These are phyloP conservation scores for Arthrobotrys sinensis DNA, from an alignment of 2,329 filamentous ascomycete genomes.

Conservation along the genomic window DNA sequence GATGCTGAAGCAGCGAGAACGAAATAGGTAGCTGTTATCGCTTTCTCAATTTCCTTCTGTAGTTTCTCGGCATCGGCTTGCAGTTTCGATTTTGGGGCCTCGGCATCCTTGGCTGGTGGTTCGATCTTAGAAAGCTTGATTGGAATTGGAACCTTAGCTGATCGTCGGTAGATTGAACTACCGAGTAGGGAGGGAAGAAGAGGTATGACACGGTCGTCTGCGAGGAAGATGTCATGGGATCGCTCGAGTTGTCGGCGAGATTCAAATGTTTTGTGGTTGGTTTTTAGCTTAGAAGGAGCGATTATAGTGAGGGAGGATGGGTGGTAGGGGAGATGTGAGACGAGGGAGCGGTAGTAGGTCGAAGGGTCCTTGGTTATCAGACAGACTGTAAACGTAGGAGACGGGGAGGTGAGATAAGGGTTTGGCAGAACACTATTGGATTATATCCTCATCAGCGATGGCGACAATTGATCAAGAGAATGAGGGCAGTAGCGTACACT, in stretches of 20 bases:
- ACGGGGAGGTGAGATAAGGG: conserved; percentile 48
- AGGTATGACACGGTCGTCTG: conserved; percentile 85
- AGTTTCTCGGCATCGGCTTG: conserved; percentile 67
- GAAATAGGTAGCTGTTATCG: conserved; percentile 83
- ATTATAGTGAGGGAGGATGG: conserved; percentile 82
- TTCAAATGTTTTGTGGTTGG: conserved; percentile 92
- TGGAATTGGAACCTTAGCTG: conserved; percentile 87
- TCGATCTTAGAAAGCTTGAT: conserved; percentile 76
- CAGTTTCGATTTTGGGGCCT: conserved; percentile 68
- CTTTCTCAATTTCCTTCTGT: conserved; percentile 87
- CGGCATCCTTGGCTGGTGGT: conserved; percentile 69
- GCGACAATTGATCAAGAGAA: not conserved
- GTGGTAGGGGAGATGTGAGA: conserved; percentile 80
- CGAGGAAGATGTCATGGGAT: conserved; percentile 94
- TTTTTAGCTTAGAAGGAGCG: conserved; percentile 86
- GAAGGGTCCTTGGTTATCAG: conserved; percentile 74
- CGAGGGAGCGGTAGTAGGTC: conserved; percentile 89
- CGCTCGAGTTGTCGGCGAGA: conserved; percentile 83
- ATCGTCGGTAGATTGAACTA: conserved; percentile 91
- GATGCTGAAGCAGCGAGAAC: conserved; percentile 84
- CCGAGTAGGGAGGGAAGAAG: conserved; percentile 83
- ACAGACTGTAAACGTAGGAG: conserved; percentile 61
- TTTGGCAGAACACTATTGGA: conserved; percentile 49
- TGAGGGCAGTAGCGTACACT: conserved; percentile 31
- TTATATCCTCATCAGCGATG: not conserved